phyloP scores from a whole-genome alignment of 768 basidiomycete genomes.

The Austroboletus festivus region DNA sequence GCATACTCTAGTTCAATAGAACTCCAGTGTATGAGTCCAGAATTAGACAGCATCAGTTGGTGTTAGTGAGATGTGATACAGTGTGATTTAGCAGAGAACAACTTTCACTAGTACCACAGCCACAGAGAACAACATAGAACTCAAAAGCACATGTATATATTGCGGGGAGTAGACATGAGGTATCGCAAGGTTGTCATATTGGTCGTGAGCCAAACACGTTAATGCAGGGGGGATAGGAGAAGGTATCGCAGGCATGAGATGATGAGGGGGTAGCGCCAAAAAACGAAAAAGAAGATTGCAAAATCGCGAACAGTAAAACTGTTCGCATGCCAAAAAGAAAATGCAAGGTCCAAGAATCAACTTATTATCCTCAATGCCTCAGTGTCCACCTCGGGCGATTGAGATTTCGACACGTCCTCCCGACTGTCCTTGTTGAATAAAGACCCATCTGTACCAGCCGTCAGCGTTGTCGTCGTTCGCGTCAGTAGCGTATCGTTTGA shows the following conservation, averaged over 20 bases:
- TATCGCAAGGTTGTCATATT: background rate
- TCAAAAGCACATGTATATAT: too few species aligned
- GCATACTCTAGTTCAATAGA: background rate
- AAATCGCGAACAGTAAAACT: background rate
- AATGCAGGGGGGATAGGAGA: background rate
- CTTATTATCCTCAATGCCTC: slow-evolving; percentile 14
- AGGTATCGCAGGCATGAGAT: slow-evolving; percentile 14
- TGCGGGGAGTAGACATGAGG: background rate
- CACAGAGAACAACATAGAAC: too few species aligned
- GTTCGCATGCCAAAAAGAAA: slow-evolving; percentile 2
- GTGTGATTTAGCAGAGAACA: too few species aligned
- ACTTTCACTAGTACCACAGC: too few species aligned
- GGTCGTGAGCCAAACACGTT: too few species aligned
- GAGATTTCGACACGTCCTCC: slow-evolving; percentile 12
- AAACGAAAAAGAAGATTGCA: too few species aligned
- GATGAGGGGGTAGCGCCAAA: background rate
- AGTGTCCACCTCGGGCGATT: slow-evolving; percentile 21
- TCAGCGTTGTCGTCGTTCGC: slow-evolving; percentile 21
- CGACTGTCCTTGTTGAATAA: slow-evolving; percentile 8
- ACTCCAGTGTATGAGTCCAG: background rate
- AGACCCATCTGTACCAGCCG: slow-evolving; percentile 12
- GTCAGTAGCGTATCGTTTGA: slow-evolving; percentile 31
- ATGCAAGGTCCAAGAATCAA: background rate
- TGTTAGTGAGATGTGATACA: too few species aligned
- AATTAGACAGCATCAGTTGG: too few species aligned